Base-by-base conservation (phyloP, 352 stramenopile species). In the Pythium utonaiense region DNA sequence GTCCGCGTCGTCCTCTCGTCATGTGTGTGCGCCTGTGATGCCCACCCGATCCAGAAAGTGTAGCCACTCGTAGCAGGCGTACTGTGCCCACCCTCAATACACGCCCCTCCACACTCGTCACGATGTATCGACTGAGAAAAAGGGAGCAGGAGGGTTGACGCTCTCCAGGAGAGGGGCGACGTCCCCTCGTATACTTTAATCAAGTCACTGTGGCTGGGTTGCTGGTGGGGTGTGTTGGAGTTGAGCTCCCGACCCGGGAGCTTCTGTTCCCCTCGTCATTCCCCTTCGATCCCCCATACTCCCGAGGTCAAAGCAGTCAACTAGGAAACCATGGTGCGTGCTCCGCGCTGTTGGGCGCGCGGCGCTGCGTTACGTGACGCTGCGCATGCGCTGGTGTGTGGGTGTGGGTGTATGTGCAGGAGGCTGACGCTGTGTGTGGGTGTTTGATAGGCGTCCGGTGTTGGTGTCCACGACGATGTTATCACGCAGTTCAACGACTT, bases 401-500 rank as follows among this genome's bases (percentile, higher is more conserved):
- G n/a, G n/a, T n/a, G n/a, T n/a, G n/a, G n/a, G n/a, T n/a, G n/a
- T n/a, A n/a, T n/a, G 28, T 10, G 28, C 28, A 33, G 24, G 5
- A 3, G 30, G 24, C 63, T 65, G 33, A 40, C 10, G 4, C 17
- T 49, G 7, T 56, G 47, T 5, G 14, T 62, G 45, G 9, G 4
- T 66, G 41, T 73, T 30, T 28, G 22, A 36, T 64, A 98, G 95
- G 91, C 92, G 41, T 98, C 93, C 60, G 93, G 93, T 77, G 94
- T 98, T 57, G 77, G 78, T 85, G 90, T 97, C 62, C 72, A 89
- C 74, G 92, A 98, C 67, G 89, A 97, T 47, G 91, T 98, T 57
- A 81, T 95, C 61, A 89, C 72, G 54, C 84, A 96, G 73, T 98
- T 98, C 77, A 90, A 96, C 62, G 83, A 95, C 65, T 98, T 98